Evolutionary conservation across 495 filamentous ascomycete genomes (phyloP), one percentile per base, ranked within the genome.

Genomic region (Echria macrotheca): DNA sequence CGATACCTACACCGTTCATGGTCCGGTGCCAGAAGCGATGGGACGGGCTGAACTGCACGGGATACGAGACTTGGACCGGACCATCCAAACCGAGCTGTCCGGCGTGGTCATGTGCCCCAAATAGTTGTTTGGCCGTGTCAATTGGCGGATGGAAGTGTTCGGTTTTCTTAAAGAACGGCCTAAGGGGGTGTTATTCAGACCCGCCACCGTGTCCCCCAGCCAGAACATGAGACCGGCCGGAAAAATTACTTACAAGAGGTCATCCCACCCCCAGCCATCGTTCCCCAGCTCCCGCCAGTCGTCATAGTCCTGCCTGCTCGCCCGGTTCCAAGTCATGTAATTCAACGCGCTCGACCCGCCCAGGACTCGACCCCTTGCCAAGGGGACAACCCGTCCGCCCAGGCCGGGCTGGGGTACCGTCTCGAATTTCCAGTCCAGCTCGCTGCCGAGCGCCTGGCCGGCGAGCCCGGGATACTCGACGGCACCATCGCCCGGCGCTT

Each of bases 261-360:
- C 62, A 5, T 81, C 67, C 78, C 79, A 82, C 26, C 67, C 73
- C 81, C 80, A 84, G 1, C 77, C 77, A 2, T 58, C 49, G 18
- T 76, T 76, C 5, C 79, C 79, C 17, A 79, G 67, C 12, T 70
- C 68, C 38, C 70, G 69, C 80, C 81, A 84, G 33, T 68, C 68
- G 60, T 83, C 78, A 51, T 77, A 81, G 26, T 80, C 79, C 9
- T 71, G 58, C 33, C 67, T 70, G 25, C 68, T 76, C 0, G 73
- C 78, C 7, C 76, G 69, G 50, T 75, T 74, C 73, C 74, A 80
- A n/a, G 69, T 76, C 67, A 81, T 78, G 53, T 69, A 72, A 48
- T 69, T 68, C 15, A 68, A 51, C 0, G 64, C 62, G 38, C 60
- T 62, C 14, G 56, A 55, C 21, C 79, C 79, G 11, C 73, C 76